Evolutionary conservation across 345 rosid genomes (phyloP).

Genomic region (Nephelium lappaceum): DNA sequence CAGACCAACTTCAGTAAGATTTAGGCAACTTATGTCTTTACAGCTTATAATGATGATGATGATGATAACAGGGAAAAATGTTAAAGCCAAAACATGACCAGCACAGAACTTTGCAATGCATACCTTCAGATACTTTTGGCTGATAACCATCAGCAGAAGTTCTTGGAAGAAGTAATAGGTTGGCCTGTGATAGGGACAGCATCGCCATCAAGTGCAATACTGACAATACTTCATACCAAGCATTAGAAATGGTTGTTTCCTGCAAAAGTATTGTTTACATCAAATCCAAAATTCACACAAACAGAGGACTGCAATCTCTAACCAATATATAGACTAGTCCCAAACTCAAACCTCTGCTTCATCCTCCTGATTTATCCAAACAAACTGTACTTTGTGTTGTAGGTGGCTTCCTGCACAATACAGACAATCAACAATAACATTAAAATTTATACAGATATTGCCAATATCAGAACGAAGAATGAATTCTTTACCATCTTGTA

Average conservation of each 20-base stretch:
- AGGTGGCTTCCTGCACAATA: slow-evolving; percentile 65
- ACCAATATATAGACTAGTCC: slow-evolving; percentile 7
- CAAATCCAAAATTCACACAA: slow-evolving; percentile 12
- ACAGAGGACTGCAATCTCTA: slow-evolving; percentile 21
- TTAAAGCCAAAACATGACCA: slow-evolving; percentile 4
- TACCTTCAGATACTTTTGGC: slow-evolving; percentile 95
- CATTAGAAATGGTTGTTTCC: slow-evolving; percentile 88
- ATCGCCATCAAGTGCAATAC: slow-evolving; percentile 98
- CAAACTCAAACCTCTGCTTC: slow-evolving; percentile 71
- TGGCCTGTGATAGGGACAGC: slow-evolving; percentile 87
- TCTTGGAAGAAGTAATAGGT: slow-evolving; percentile 89
- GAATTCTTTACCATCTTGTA: slow-evolving; percentile 67
- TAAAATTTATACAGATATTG: slow-evolving; percentile 8
- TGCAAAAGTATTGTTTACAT: slow-evolving; percentile 38
- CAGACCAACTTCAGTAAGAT: neutral
- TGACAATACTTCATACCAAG: slow-evolving; percentile 96
- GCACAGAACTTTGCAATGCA: slow-evolving; percentile 23
- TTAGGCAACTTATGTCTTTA: neutral
- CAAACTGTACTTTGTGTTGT: slow-evolving; percentile 78
- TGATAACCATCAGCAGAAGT: slow-evolving; percentile 77
- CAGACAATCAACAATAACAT: slow-evolving; percentile 2
- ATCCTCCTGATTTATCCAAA: slow-evolving; percentile 95
- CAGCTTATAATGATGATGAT: neutral
- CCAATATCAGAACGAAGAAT: slow-evolving; percentile 2
- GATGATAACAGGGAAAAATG: neutral